These are phyloP conservation scores for Pseudocercospora cruenta DNA, from an alignment of 2,329 filamentous ascomycete genomes.

Conservation along the genomic window DNA sequence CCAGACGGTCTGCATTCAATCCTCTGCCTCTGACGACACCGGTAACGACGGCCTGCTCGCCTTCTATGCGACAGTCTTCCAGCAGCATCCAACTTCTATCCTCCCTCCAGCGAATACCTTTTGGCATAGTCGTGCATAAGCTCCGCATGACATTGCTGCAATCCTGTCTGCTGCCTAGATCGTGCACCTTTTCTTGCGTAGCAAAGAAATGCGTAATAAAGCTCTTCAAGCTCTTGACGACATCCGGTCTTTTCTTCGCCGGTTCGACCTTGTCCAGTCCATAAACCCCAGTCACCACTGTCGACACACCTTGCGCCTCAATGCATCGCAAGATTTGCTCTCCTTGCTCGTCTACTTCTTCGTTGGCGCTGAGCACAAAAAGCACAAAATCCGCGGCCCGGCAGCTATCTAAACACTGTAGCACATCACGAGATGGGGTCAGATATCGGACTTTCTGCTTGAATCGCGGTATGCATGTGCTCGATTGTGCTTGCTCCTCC, in stretches of 20 bases:
- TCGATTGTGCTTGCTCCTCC: conserved; percentile 59
- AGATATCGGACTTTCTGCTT: conserved; percentile 93
- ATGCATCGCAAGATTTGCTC: conserved; percentile 84
- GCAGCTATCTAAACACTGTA: conserved; percentile 80
- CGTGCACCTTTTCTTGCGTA: conserved; percentile 86
- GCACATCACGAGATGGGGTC: conserved; percentile 71
- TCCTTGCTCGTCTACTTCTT: conserved; percentile 82
- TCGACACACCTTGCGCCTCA: conserved; percentile 93
- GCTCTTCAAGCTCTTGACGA: conserved; percentile 82
- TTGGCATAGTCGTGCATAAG: conserved; percentile 87
- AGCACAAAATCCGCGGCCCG: conserved; percentile 89
- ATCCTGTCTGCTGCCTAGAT: conserved; percentile 84
- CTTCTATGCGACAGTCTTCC: conserved; percentile 75
- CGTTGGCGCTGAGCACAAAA: conserved; percentile 77
- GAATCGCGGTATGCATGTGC: conserved; percentile 81
- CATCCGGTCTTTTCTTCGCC: conserved; percentile 74
- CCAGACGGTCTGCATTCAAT: conserved; percentile 84
- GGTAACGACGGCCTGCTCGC: conserved; percentile 62
- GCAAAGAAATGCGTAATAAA: conserved; percentile 96
- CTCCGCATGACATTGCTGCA: conserved; percentile 88
- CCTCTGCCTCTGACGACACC: conserved; percentile 84
- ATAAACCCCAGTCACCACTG: conserved; percentile 76
- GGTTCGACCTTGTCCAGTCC: conserved; percentile 77
- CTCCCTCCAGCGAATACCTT: conserved; percentile 93
- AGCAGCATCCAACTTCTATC: conserved; percentile 94